These are phyloP conservation scores for Rubroboletus satanas DNA, from an alignment of 768 basidiomycete species.

Conservation along the genomic window DNA sequence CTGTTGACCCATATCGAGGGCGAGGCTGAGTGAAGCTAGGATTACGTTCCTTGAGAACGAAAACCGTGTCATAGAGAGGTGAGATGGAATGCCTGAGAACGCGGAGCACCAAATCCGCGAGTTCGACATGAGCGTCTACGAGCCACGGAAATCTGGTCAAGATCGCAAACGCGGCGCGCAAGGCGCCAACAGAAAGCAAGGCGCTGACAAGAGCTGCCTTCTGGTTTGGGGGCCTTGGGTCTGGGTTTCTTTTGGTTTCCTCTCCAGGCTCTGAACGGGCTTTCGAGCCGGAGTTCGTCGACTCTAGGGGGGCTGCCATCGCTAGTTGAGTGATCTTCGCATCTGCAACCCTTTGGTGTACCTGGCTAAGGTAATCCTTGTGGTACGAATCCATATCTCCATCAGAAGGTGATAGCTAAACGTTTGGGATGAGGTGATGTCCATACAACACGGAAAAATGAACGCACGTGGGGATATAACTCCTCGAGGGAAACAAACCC, in stretches of 20 bases:
- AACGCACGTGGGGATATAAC: conserved; percentile 84
- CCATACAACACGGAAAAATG: background rate
- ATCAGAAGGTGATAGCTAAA: conserved; percentile 71
- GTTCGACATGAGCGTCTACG: conserved; percentile 71
- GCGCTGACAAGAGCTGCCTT: conserved; percentile 74
- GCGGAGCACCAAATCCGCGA: conserved; percentile 85
- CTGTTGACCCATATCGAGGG: conserved; percentile 57
- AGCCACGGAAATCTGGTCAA: conserved; percentile 84
- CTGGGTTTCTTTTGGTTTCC: conserved; percentile 33
- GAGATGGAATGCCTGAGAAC: conserved; percentile 65
- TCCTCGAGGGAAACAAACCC: conserved; percentile 85
- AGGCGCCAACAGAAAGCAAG: conserved; percentile 81
- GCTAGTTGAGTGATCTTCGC: conserved; percentile 76
- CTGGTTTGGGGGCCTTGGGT: conserved; percentile 59
- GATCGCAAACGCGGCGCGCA: conserved; percentile 73
- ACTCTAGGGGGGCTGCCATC: conserved; percentile 79
- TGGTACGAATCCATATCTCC: conserved; percentile 66
- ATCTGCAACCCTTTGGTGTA: conserved; percentile 60
- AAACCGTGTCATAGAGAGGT: conserved; percentile 53
- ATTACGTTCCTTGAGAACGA: conserved; percentile 57
- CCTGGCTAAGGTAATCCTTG: conserved; percentile 60
- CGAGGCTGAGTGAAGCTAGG: conserved; percentile 61
- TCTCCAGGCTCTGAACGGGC: conserved; percentile 38
- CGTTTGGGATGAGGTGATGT: conserved; percentile 5
- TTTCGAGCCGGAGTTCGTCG: conserved; percentile 38